Percentiles rank a stretch among this genome's conserved stretches.
These are phyloP conservation scores for Colletotrichum eleusines DNA, from an alignment of 2,329 filamentous ascomycete genomes.

Conservation along the genomic window DNA sequence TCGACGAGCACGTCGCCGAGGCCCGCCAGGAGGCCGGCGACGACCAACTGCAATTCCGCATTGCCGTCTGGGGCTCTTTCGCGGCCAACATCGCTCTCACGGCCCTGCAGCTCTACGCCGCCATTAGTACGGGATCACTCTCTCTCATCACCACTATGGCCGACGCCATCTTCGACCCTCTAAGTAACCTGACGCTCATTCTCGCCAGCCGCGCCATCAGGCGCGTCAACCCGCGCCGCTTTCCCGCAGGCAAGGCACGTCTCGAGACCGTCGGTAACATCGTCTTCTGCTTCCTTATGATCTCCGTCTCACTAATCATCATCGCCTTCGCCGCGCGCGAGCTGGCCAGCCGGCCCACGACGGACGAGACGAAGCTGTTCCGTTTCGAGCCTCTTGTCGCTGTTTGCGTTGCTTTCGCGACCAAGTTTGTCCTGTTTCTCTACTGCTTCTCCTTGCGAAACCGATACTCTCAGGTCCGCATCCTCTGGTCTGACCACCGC, in stretches of 20 bases:
- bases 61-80: slow-evolving; percentile 76
- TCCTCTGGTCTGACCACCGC: slow-evolving; percentile 97
- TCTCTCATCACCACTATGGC: slow-evolving; percentile 99
- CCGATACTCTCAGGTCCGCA: slow-evolving; percentile 90
- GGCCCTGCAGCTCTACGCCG: slow-evolving; percentile 87
- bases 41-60: slow-evolving; percentile 81
- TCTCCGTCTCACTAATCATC: slow-evolving; percentile 88
- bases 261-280: slow-evolving; percentile 98
- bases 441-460: slow-evolving; percentile 94
- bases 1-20: slow-evolving; percentile 88
- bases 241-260: slow-evolving; percentile 91
- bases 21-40: slow-evolving; percentile 84
- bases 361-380: slow-evolving; percentile 71
- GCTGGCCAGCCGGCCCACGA: slow-evolving; percentile 62
- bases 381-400: slow-evolving; percentile 87
- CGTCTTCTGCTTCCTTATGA: slow-evolving; percentile 96
- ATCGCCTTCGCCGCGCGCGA: slow-evolving; percentile 88
- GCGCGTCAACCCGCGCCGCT: slow-evolving; percentile 85
- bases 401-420: slow-evolving; percentile 83
- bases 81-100: slow-evolving; percentile 84
- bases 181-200: slow-evolving; percentile 89
- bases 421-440: slow-evolving; percentile 86
- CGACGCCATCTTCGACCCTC: slow-evolving; percentile 93
- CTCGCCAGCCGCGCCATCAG: slow-evolving; percentile 88
- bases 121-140: slow-evolving; percentile 85